These are phyloP conservation scores for Penicillium herquei DNA, from an alignment of 495 filamentous ascomycete species.

Conservation along the genomic window DNA sequence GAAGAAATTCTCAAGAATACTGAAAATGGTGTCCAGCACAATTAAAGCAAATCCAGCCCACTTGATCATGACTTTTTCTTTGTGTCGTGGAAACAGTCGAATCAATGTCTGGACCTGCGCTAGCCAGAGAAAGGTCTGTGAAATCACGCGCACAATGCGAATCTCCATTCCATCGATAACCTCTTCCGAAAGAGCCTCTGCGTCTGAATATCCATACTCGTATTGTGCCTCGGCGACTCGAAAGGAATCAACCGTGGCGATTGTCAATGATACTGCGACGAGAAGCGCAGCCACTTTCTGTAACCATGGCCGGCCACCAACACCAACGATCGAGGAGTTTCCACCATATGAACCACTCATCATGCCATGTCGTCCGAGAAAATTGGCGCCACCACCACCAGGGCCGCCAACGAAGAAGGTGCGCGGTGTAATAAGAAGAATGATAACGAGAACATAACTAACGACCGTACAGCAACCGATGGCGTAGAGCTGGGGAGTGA, in stretches of 20 bases:
- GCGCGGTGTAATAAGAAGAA: conserved; percentile 87
- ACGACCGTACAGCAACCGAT: conserved; percentile 88
- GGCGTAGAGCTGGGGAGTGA: conserved; percentile 85
- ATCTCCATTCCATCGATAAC: conserved; percentile 83
- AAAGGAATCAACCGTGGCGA: conserved; percentile 89
- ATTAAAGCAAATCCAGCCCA: conserved; percentile 96
- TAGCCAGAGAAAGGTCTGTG: conserved; percentile 93
- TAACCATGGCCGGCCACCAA: conserved; percentile 92
- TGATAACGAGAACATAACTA: conserved; percentile 89
- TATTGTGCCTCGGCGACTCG: conserved; percentile 79
- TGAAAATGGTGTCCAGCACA: conserved; percentile 83
- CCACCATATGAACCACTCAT: conserved; percentile 71
- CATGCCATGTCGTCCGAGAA: conserved; percentile 80
- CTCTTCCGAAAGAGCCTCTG: conserved; percentile 62
- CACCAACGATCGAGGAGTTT: conserved; percentile 69
- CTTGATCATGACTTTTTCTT: conserved; percentile 97
- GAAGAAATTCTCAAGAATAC: conserved; percentile 82
- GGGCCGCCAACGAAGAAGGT: conserved; percentile 83
- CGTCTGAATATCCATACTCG: conserved; percentile 67
- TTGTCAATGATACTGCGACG: conserved; percentile 88
- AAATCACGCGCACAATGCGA: conserved; percentile 84
- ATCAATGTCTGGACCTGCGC: conserved; percentile 97
- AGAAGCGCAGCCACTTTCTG: conserved; percentile 91
- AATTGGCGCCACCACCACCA: conserved; percentile 58
- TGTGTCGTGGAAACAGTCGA: conserved; percentile 89